These are phyloP conservation scores for Chlorella sp. DNA, from an alignment of 139 green algal species.

Conservation along the genomic window DNA sequence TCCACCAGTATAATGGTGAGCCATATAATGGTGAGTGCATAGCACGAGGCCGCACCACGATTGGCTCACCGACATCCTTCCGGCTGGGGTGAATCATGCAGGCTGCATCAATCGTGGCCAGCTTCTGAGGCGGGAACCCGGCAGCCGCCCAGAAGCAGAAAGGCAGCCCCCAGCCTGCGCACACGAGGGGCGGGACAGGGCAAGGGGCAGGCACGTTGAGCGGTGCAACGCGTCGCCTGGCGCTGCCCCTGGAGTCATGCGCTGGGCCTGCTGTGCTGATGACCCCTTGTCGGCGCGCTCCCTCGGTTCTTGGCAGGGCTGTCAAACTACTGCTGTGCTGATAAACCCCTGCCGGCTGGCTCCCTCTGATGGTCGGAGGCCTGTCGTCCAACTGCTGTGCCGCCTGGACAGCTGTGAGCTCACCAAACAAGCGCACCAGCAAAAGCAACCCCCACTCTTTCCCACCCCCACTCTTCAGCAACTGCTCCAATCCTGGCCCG, in stretches of 20 bases:
- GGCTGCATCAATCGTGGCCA: conserved; percentile 7
- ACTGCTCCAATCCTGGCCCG: no score
- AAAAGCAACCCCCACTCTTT: not conserved
- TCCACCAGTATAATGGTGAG: not conserved
- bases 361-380: no score
- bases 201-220: not conserved
- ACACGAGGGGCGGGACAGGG: not conserved
- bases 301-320: no score
- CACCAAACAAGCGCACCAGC: no score
- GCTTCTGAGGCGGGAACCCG: not conserved
- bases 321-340: no score
- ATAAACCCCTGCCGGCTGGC: no score
- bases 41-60: no score
- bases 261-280: no score
- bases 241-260: not conserved
- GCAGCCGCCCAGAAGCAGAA: conserved; percentile 25
- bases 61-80: not conserved
- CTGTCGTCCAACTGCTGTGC: no score
- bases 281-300: no score
- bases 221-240: not conserved
- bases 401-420: not conserved
- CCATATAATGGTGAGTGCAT: not conserved
- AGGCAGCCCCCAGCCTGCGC: conserved; percentile 31
- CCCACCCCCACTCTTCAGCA: no score
- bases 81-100: conserved; percentile 24